Base-by-base conservation (phyloP, 2,329 filamentous ascomycete genomes). In the Trichoderma sp. region DNA sequence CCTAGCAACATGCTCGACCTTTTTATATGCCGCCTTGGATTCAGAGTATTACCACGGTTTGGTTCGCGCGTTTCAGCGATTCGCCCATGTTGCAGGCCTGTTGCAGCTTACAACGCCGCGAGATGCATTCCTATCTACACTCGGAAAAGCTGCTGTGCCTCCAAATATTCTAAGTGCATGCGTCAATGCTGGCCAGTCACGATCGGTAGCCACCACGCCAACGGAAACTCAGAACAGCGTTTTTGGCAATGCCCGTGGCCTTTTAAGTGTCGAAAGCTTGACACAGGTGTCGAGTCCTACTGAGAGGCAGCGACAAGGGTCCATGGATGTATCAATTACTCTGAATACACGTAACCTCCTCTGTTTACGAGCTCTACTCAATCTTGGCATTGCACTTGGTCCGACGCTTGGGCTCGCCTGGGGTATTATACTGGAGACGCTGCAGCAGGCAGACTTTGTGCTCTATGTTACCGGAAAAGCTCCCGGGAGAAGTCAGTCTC, bases 1-100 rank as follows among this genome's bases (percentile, higher is more conserved):
- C 49, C 86, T 99, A 59, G 95, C 96, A 1, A 96, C 94, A 2
- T 97, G 94, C 74, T 99, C 96, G 0, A 97, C 95, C 0, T 99
- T 98, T 76, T 82, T 99, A 21, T 96, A 97, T 76, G 93, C 96
- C 34, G 90, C 95, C 0, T 83, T 99, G 4, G 96, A 99, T 77
- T 91, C 93, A 1, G 94, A 97, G 65, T 97, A 96, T 74, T 99
- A 98, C 75, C 94, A 97, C 73, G 89, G 91, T 11, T 83, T 99
- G 1, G 95, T 99, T 28, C 88, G 96, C 72, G 92, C 95, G 0
- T 97, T 98, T 73, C 96, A 99, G 75, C 94, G 96, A 72, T 92
- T 99, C 75, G 92, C 96, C 0, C 96, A 99, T 77, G 95, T 98
- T 3, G 93, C 96, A 49, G 96, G 96, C 5, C 83, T 99, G 58